Conservation (phyloP, 2,329 filamentous ascomycete species). For the Ascochyta rabiei region DNA sequence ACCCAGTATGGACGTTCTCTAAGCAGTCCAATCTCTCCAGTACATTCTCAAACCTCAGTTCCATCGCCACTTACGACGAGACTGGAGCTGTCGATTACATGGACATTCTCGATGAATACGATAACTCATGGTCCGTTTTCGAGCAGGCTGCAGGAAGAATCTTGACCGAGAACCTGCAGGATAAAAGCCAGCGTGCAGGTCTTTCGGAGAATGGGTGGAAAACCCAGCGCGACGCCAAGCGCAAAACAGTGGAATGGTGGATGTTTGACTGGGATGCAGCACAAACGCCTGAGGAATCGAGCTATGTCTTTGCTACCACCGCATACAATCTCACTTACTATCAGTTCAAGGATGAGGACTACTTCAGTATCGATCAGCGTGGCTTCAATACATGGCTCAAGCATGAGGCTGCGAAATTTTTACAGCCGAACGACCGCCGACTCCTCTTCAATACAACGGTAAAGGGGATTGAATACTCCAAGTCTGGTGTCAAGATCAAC, state of each 20-base stretch:
- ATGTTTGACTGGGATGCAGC: slow-evolving; percentile 64
- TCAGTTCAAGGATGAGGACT: slow-evolving; percentile 66
- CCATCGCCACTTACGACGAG: slow-evolving; percentile 66
- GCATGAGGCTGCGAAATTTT: slow-evolving; percentile 63
- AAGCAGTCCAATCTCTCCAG: slow-evolving; percentile 65
- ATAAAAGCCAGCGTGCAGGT: slow-evolving; percentile 64
- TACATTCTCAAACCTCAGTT: slow-evolving; percentile 63
- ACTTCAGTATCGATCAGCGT: slow-evolving; percentile 65
- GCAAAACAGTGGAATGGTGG: slow-evolving; percentile 68
- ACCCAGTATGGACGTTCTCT: slow-evolving; percentile 67
- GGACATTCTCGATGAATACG: slow-evolving; percentile 58
- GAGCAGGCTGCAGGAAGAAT: slow-evolving; percentile 63
- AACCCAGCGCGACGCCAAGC: slow-evolving; percentile 61
- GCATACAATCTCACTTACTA: slow-evolving; percentile 67
- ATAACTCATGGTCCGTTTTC: slow-evolving; percentile 53
- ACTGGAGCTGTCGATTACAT: slow-evolving; percentile 60
- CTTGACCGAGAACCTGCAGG: slow-evolving; percentile 65
- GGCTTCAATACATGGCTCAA: slow-evolving; percentile 66
- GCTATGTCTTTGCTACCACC: slow-evolving; percentile 61
- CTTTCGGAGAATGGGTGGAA: slow-evolving; percentile 68
- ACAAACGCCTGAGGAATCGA: slow-evolving; percentile 62
- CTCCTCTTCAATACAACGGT: slow-evolving; percentile 65
- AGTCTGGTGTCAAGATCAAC: slow-evolving; percentile 59
- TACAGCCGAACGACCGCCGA: slow-evolving; percentile 60
- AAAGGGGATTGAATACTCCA: slow-evolving; percentile 59